phyloP scores from a whole-genome alignment of 202 grass and related monocot species.

The Dendrocalamus latiflorus region DNA sequence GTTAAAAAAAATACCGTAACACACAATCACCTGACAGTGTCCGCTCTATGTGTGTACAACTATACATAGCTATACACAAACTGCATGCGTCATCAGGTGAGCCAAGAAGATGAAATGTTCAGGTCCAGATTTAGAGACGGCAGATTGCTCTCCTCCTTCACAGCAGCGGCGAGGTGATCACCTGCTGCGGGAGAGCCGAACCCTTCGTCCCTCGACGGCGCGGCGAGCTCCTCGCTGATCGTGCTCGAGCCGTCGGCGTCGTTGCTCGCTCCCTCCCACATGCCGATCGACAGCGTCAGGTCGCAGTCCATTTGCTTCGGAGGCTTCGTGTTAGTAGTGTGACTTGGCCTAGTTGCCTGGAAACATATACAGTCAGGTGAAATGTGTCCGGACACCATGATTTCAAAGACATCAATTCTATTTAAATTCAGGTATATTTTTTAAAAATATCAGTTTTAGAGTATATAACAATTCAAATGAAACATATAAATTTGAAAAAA shows the following conservation, averaged over 20 bases:
- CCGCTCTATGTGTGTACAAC: too few species aligned
- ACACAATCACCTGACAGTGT: not conserved
- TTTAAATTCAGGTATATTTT: too few species aligned
- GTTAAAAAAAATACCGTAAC: not conserved
- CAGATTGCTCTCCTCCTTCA: not conserved
- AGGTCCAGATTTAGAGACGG: constrained; percentile 51
- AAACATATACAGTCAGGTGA: not conserved
- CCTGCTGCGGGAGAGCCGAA: not conserved
- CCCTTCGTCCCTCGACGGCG: not conserved
- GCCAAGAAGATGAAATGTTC: constrained; percentile 55
- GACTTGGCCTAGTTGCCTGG: constrained; percentile 8
- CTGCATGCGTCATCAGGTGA: constrained; percentile 17
- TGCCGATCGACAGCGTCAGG: constrained; percentile 42
- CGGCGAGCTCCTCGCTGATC: constrained; percentile 35
- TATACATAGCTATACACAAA: not conserved
- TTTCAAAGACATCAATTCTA: too few species aligned
- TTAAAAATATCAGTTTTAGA: too few species aligned
- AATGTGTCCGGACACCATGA: not conserved
- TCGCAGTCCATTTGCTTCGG: constrained; percentile 15
- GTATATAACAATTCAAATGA: too few species aligned
- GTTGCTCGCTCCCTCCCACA: constrained; percentile 26
- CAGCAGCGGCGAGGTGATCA: not conserved
- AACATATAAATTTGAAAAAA: too few species aligned
- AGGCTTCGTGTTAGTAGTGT: not conserved
- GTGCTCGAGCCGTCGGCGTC: constrained; percentile 39